These are phyloP conservation scores for Malassezia vespertilionis DNA, from an alignment of 1,284 basidiomycete species.

Conservation along the genomic window DNA sequence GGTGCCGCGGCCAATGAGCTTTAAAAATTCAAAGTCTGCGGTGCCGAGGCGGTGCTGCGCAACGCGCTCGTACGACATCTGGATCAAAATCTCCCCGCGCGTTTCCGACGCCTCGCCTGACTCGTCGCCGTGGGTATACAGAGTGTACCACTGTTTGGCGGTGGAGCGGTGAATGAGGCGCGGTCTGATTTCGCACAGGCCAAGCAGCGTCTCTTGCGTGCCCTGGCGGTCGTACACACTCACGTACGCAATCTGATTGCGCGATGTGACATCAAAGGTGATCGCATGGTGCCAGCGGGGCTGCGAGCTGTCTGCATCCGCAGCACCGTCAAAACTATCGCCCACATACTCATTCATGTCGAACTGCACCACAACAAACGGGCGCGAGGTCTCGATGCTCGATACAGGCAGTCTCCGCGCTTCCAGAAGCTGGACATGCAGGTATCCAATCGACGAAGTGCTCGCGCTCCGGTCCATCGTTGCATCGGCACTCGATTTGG, in stretches of 20 bases:
- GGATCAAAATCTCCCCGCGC: conserved; percentile 77
- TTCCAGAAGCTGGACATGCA: conserved; percentile 89
- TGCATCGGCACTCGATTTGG: conserved; percentile 16
- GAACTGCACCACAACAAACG: conserved; percentile 94
- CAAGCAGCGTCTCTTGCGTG: conserved; percentile 76
- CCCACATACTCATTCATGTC: conserved; percentile 98
- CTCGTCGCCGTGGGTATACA: conserved; percentile 47
- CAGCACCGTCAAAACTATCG: conserved; percentile 63
- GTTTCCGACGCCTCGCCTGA: conserved; percentile 17
- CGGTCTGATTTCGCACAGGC: conserved; percentile 81
- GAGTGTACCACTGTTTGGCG: conserved; percentile 97
- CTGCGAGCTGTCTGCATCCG: conserved; percentile 51
- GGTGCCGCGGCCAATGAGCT: conserved; percentile 93
- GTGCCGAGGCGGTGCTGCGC: conserved; percentile 44
- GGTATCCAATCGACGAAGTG: conserved; percentile 57
- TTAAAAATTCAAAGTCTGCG: conserved; percentile 90
- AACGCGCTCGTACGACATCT: conserved; percentile 70
- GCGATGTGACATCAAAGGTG: conserved; percentile 78
- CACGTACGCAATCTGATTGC: conserved; percentile 71
- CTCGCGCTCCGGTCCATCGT: conserved; percentile 33
- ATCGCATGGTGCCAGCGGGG: conserved; percentile 99
- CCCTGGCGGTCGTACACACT: conserved; percentile 84
- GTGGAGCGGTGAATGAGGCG: conserved; percentile 77
- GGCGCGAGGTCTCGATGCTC: conserved; percentile 54
- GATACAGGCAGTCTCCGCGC: conserved; percentile 62